These are phyloP conservation scores for Pterocarpus santalinus DNA, from an alignment of 306 rosid species.

Conservation along the genomic window DNA sequence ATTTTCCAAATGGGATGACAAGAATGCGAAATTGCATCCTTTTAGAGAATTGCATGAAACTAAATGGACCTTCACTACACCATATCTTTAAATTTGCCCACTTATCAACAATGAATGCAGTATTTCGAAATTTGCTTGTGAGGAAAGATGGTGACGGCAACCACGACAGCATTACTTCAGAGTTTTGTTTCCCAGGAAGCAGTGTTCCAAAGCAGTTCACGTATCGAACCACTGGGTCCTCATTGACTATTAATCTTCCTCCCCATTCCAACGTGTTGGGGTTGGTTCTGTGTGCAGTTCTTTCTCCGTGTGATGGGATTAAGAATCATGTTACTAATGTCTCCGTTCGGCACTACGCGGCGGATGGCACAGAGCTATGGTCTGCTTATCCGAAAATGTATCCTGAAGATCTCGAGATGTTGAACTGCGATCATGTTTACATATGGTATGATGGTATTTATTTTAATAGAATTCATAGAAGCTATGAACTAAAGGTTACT, in stretches of 20 bases:
- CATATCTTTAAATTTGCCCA: neutral
- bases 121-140: neutral
- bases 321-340: neutral
- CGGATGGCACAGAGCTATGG: neutral
- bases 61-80: neutral
- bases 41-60: neutral
- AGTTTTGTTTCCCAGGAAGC: neutral
- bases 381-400: rapidly evolving
- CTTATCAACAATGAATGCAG: neutral
- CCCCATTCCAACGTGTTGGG: neutral
- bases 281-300: neutral
- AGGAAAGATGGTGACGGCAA: rapidly evolving
- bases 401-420: too few species aligned
- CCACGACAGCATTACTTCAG: rapidly evolving
- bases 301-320: neutral
- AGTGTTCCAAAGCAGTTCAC: neutral
- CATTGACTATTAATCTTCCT: neutral
- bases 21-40: too few species aligned
- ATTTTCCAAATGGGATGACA: neutral
- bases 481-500: neutral
- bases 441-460: neutral
- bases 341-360: neutral
- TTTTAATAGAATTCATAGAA: neutral
- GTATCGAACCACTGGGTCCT: neutral
- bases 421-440: conserved; percentile 13